phyloP scores from a whole-genome alignment of 2,329 filamentous ascomycete genomes.

The Pseudogymnoascus sp. region DNA sequence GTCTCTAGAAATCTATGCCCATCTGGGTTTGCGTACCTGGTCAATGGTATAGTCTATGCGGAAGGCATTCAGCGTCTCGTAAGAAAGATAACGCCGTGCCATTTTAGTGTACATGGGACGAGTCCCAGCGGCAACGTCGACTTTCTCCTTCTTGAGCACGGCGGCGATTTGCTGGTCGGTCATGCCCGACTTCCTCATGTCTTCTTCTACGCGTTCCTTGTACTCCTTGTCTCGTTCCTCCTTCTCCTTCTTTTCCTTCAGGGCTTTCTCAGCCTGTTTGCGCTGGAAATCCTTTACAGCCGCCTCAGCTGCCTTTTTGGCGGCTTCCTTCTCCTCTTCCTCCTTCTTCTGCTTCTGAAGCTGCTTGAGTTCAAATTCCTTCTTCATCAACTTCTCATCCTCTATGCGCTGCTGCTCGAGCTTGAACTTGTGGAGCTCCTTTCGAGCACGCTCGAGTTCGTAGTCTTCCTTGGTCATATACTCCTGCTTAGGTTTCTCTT shows the following conservation, averaged over 20 bases:
- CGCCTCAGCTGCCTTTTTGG: conserved; percentile 41
- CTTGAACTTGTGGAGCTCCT: conserved; percentile 40
- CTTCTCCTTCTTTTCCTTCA: conserved; percentile 30
- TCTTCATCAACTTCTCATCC: conserved; percentile 43
- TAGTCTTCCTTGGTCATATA: conserved; percentile 36
- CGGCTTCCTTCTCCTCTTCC: conserved; percentile 39
- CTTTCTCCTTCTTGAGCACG: conserved; percentile 49
- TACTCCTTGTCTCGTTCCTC: conserved; percentile 27
- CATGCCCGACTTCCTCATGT: conserved; percentile 49
- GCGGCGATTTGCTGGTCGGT: conserved; percentile 50
- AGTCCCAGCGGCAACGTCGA: conserved; percentile 28
- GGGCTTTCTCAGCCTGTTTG: conserved; percentile 27
- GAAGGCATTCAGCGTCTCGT: conserved; percentile 50
- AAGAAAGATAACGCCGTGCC: conserved; percentile 50
- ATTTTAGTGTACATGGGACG: conserved; percentile 56
- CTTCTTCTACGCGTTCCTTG: conserved; percentile 46
- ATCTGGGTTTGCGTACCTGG: conserved; percentile 30
- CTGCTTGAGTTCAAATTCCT: conserved; percentile 41
- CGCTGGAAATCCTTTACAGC: conserved; percentile 42
- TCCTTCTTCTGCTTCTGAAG: conserved; percentile 38
- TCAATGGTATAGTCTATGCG: conserved; percentile 51
- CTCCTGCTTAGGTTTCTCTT: not conserved
- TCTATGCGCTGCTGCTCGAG: conserved; percentile 35
- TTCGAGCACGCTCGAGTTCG: conserved; percentile 36
- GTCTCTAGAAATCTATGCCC: not conserved